phyloP scores from a whole-genome alignment of 163 green algal genomes.

The Smithsoniella earleae region DNA sequence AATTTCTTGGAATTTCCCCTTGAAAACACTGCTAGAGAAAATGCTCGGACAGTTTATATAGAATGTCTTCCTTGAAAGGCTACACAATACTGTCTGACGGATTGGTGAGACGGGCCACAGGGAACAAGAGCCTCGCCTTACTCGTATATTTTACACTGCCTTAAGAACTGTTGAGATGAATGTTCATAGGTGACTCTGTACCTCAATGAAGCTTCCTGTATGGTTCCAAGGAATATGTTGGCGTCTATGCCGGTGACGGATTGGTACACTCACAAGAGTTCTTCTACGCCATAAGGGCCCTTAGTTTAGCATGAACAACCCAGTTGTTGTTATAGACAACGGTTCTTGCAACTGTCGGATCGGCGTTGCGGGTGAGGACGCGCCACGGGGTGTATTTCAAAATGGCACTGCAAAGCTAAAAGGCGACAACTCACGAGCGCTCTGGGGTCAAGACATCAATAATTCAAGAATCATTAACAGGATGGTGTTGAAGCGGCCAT shows the following conservation, averaged over 20 bases:
- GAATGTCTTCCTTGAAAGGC: too few relatives aligned
- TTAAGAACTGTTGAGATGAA: neutral
- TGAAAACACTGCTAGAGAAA: too few relatives aligned
- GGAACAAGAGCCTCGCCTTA: too few relatives aligned
- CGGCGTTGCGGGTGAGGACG: constrained; percentile 51
- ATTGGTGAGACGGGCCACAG: too few relatives aligned
- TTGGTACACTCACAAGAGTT: neutral
- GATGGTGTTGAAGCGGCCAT: constrained; percentile 47
- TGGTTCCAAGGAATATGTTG: too few relatives aligned
- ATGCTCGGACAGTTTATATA: too few relatives aligned
- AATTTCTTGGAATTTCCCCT: too few relatives aligned
- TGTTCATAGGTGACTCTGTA: neutral
- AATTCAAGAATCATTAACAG: neutral
- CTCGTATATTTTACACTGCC: neutral
- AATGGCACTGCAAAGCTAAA: constrained; percentile 17
- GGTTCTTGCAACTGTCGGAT: constrained; percentile 64
- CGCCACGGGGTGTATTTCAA: constrained; percentile 34
- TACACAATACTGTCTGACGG: too few relatives aligned
- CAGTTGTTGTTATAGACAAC: constrained; percentile 67
- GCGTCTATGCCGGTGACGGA: neutral
- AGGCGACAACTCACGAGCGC: constrained; percentile 5
- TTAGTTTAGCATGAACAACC: neutral
- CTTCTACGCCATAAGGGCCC: neutral
- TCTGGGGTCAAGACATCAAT: neutral
- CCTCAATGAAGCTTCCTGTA: too few relatives aligned